Evolutionary conservation across 352 stramenopile species (phyloP), one percentile per base, ranked within the genome.

Genomic region (Phytophthora capsici): DNA sequence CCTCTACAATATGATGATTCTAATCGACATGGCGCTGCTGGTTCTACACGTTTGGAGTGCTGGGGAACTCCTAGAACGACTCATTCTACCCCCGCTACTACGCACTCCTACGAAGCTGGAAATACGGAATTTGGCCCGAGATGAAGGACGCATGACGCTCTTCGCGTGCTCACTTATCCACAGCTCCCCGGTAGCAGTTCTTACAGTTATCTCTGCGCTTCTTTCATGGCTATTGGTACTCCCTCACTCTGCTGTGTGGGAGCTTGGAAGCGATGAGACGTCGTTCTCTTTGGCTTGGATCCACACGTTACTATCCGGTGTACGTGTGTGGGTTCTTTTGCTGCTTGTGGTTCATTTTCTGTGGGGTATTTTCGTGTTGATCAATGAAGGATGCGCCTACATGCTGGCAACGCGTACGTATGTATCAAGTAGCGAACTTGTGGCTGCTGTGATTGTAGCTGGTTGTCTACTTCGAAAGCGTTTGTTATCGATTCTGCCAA

Each of bases 191-290:
- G 60, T 77, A 2, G 68, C 78, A 13, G 48, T 78, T 3, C 57
- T 82, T 12, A 69, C 54, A 3, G 5, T 73, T 26, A 30, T 70
- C 12, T 71, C 65, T 3, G 69, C 74, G 25, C 26, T 83, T 34
- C 41, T 90, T 34, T 87, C 77, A 25, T 90, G 82, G 82, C 51
- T 88, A 14, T 63, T 91, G 51, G 61, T 89, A 19, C 57, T 89
- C 12, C 80, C 78, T 6, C 85, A 80, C 55, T 68, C 78, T 26
- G 66, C 80, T 38, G 74, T 86, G 28, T 86, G 73, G 60, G 72
- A 64, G 12, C 77, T 73, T 43, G 75, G 60, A 2, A 57, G 49
- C 5, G 57, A 73, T 23, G 57, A 73, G 22, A 23, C 44, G 10
- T 73, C 59, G 13, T 61, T 54, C 49, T 85, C 76, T 3, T 49